Conservation (phyloP, 805 yeast genomes). For the Candida vartiovaarae region DNA sequence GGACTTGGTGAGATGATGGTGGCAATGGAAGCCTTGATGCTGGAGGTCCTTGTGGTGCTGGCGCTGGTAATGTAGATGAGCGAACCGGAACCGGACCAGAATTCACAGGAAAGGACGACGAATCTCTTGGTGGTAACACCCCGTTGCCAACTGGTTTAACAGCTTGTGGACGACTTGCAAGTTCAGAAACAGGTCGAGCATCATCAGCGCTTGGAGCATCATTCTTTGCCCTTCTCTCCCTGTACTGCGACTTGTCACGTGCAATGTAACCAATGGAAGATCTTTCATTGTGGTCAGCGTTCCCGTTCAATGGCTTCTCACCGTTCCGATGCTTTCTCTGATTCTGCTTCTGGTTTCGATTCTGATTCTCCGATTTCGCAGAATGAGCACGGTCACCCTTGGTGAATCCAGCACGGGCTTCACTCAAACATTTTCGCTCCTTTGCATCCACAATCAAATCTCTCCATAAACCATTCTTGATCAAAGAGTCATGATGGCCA, state of each 20-base stretch:
- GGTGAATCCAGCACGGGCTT: slow-evolving; percentile 17
- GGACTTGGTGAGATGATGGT: too few species aligned
- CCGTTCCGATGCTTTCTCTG: too few species aligned
- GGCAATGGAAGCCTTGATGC: background rate
- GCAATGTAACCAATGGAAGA: too few species aligned
- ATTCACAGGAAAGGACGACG: background rate
- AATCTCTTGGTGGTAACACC: background rate
- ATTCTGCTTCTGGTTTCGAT: too few species aligned
- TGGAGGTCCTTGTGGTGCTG: background rate
- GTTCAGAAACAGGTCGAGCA: too few species aligned
- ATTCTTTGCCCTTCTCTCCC: too few species aligned
- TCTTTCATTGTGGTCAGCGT: too few species aligned
- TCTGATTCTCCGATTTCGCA: background rate
- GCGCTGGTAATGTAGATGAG: background rate
- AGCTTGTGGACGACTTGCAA: too few species aligned
- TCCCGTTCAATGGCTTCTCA: too few species aligned
- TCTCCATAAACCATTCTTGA: slow-evolving; percentile 65
- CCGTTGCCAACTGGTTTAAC: background rate
- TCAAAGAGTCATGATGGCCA: slow-evolving; percentile 68
- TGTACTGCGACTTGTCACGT: too few species aligned
- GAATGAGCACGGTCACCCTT: background rate
- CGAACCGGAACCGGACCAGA: background rate
- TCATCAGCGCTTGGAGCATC: too few species aligned
- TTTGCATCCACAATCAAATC: slow-evolving; percentile 61
- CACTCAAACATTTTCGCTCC: slow-evolving; percentile 28